Base-by-base conservation (phyloP, 2,329 filamentous ascomycete genomes). In the Rutstroemia sydowiana region DNA sequence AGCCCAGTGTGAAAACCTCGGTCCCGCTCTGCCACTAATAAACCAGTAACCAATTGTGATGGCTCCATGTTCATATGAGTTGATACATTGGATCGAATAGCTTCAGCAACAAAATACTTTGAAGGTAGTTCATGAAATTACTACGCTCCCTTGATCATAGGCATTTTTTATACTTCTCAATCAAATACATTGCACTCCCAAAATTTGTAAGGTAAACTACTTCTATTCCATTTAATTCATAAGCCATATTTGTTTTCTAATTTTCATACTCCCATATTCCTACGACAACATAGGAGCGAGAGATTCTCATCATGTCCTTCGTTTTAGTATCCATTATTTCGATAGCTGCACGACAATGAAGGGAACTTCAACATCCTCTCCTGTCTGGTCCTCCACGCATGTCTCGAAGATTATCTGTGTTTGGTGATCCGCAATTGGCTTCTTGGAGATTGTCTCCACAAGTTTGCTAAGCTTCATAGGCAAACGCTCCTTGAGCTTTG, bases 371-470 rank as follows among this genome's bases (percentile, higher is more conserved):
- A 97, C 92, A 68, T 98, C 93, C 71, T 97, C 89, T 57, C 87
- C 92, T 3, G 82, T 84, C 65, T 81, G 74, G 66, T 97, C 93
- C 68, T 97, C 92, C 0, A 87, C 88, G 6, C 93, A 95, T 59
- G 96, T 87, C 74, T 97, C 93, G 66, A 97, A 95, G 62, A 97
- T 96, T 57, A 97, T 81, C 64, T 95, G 92, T 76, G 87, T 93
- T 73, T 95, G 89, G 67, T 97, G 92, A 3, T 81, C 79, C 0
- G 93, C 92, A 53, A 98, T 85, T 2, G 85, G 78, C 75, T 95
- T 96, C 77, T 92, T 95, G 56, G 88, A 95, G 57, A 98, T 87
- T 42, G 80, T 81, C 71, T 92, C 88, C 5, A 95, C 85, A 45
- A 98, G 77, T 66, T 92, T 76, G 71, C 88, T 95, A 71, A 97